Base-by-base conservation (phyloP, 306 rosid species). In the Begonia peltatifolia region DNA sequence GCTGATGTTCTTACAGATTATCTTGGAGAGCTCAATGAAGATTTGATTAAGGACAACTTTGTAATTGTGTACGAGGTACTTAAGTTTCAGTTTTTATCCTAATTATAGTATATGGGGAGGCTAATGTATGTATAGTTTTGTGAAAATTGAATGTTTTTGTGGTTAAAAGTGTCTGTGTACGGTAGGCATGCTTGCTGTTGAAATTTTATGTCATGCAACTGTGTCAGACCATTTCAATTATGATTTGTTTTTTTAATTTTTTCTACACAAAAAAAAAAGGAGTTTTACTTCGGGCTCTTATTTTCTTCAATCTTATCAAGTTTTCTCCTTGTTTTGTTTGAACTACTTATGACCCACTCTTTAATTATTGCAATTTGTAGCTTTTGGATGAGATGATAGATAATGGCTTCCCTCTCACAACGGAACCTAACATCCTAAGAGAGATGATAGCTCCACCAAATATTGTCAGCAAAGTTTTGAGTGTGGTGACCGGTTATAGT, bases 381-480 rank as follows among this genome's bases (percentile, higher is more conserved):
- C 79, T 90, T 72, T 75, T 90, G 71, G 99, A 90, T 73, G 99
- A 90, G 76, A 90, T 86, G 99, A 86, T 83, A 57, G 99, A 90
- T 92, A 90, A 85, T 55, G 99, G 99, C 54, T 90, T 85, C 83
- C 95, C 95, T 7, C 84, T 90, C 74, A 86, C 92, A 20, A 86
- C 99, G 11, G 99, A 90, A 58, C 99, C 82, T 42, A 83, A 85
- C 62, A 75, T 90, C 68, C 72, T 90, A 67, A 83, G 77, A 71
- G 99, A 83, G 70, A 86, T 90, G 87, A 90, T 90, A 72, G 92
- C 95, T 63, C 94, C 82, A 23, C 97, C 97, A 41, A 90, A 76
- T 71, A 74, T 86, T 59, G 95, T 86, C 61, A 81, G 89, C 80
- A 85, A 85, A 70, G 70, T 90, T 53, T 75, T 90, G 80, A 86